phyloP scores from a whole-genome alignment of 805 yeast species.

The Metschnikowia matae region DNA sequence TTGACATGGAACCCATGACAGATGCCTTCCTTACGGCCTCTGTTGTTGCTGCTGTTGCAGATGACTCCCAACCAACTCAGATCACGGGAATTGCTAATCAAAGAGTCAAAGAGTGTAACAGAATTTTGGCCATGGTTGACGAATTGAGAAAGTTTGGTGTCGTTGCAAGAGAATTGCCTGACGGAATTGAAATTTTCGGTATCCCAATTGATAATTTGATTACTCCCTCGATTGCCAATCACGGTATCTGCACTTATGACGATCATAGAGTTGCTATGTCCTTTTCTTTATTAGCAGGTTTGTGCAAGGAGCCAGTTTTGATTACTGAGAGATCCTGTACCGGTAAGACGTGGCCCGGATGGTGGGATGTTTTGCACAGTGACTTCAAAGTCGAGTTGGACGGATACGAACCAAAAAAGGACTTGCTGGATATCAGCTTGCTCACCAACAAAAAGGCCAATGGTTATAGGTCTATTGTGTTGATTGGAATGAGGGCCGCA shows the following conservation, averaged over 20 bases:
- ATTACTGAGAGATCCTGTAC: constrained; percentile 89
- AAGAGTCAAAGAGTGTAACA: constrained; percentile 94
- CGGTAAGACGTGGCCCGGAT: constrained; percentile 99
- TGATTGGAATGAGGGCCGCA: constrained; percentile 97
- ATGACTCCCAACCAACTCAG: constrained; percentile 49
- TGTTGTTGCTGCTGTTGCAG: constrained; percentile 92
- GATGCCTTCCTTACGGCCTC: constrained; percentile 97
- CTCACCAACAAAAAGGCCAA: constrained; percentile 25
- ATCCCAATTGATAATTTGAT: constrained; percentile 46
- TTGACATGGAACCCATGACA: constrained; percentile 99
- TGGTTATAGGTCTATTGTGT: constrained; percentile 57
- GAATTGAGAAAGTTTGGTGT: constrained; percentile 92
- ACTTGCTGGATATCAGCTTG: constrained; percentile 16
- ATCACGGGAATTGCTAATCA: constrained; percentile 97
- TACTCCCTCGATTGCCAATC: constrained; percentile 46
- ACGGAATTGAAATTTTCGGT: constrained; percentile 88
- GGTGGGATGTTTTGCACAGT: constrained; percentile 93
- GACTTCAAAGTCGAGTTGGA: constrained; percentile 59
- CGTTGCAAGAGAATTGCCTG: constrained; percentile 75
- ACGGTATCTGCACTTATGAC: constrained; percentile 77
- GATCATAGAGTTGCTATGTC: constrained; percentile 99
- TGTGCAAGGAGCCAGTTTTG: constrained; percentile 57
- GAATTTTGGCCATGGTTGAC: constrained; percentile 91
- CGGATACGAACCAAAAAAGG: constrained; percentile 56
- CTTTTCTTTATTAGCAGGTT: constrained; percentile 80